Base-by-base conservation (phyloP, 768 basidiomycete species). In the Xerocomellus dryophilus region DNA sequence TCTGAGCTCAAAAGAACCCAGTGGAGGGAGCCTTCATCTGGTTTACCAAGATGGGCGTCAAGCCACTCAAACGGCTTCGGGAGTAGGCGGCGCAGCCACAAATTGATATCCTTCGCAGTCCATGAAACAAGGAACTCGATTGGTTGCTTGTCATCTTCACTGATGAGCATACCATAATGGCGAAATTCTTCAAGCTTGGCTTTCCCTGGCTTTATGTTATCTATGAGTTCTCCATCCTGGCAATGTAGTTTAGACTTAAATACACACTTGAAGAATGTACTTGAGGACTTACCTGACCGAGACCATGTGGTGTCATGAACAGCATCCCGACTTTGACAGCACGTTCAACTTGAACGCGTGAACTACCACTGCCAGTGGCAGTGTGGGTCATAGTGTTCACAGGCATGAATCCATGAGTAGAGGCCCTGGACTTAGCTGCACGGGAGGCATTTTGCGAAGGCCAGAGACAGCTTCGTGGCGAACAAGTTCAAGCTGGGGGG, bases 1-100 rank as follows among this genome's bases (percentile, higher is more conserved):
- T 36, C 35, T n/a, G 17, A 36, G 35, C 35, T 36, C 35, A 36
- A 17, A 36, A 36, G 17, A 36, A 36, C 17, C 15, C 35, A 36
- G 17, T 36, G 35, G 15, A 36, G 7, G 35, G 35, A 36, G 35
- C 35, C 17, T 17, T 36, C 15, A 15, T 32, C 29, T 4, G 18
- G 45, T 32, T 18, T 27, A 6, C 47, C 47, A 32, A 12, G 14
- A 31, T 11, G 11, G 27, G 43, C 31, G 10, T 54, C 53, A 18
- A 54, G 53, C 47, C 53, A 54, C 31, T 54, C 42, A 40, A 54
- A 50, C 2, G 36, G 43, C 35, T 54, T 54, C 8, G 35, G 47
- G 8, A 54, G 43, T 5, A 54, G 25, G 10, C 15, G 43, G 9
- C 32, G 18, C 15, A 54, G 18, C 47, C 42, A 54, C 41, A 25